These are phyloP conservation scores for Neofusicoccum laricinum DNA, from an alignment of 2,329 filamentous ascomycete species.

Conservation along the genomic window DNA sequence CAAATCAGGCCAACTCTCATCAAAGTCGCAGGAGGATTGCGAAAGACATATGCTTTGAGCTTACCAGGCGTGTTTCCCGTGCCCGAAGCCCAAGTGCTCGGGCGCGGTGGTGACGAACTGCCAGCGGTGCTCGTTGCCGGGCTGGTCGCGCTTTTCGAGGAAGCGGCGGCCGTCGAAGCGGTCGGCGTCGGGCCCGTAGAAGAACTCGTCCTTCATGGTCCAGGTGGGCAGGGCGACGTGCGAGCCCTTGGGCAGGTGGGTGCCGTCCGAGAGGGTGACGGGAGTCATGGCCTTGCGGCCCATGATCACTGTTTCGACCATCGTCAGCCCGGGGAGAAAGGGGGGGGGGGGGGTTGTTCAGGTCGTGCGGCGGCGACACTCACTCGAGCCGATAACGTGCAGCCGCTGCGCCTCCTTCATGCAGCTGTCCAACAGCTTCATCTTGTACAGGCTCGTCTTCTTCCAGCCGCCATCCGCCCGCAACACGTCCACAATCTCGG, in stretches of 20 bases:
- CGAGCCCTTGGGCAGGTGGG: neutral
- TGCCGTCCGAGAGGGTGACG: conserved; percentile 13
- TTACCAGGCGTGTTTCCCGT: conserved; percentile 18
- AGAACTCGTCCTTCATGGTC: neutral
- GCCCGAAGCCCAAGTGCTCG: conserved; percentile 18
- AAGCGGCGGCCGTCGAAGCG: conserved; percentile 7
- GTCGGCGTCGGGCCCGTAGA: neutral
- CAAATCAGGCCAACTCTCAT: conserved; percentile 30
- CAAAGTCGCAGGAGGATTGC: too few species aligned
- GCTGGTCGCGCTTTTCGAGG: neutral
- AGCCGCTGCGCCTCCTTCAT: conserved; percentile 41
- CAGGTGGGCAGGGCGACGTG: neutral
- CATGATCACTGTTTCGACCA: neutral
- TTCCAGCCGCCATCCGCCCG: conserved; percentile 23
- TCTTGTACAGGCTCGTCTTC: conserved; percentile 36
- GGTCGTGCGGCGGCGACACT: neutral
- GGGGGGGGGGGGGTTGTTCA: neutral
- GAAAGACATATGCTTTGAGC: conserved; percentile 22
- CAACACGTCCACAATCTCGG: neutral
- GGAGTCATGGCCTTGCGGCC: neutral
- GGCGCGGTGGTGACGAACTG: conserved; percentile 15
- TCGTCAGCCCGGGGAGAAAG: conserved; percentile 19
- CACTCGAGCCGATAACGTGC: neutral
- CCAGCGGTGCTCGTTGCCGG: conserved; percentile 14
- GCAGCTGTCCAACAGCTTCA: conserved; percentile 43